Evolutionary conservation across 192 early-diverging fungal species (phyloP).

Genomic region (Tieghemiomyces parasiticus): DNA sequence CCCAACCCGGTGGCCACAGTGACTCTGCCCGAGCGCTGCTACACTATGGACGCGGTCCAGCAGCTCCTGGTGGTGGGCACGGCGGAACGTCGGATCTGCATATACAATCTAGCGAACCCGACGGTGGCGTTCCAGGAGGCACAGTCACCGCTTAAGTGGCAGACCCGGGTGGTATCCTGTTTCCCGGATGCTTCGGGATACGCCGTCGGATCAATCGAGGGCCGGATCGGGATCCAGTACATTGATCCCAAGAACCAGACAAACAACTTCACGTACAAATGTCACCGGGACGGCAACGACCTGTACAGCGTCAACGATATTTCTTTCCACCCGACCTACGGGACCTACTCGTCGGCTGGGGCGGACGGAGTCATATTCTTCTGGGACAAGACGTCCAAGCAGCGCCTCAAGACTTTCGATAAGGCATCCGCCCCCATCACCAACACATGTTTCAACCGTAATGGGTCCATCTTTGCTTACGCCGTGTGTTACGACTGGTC

Average conservation of each 20-base stretch:
- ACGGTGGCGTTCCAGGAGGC: conserved; percentile 49
- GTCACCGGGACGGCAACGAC: conserved; percentile 65
- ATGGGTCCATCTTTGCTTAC: conserved; percentile 85
- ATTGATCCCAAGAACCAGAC: conserved; percentile 52
- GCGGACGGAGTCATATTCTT: conserved; percentile 76
- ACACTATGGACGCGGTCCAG: conserved; percentile 71
- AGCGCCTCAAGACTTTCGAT: conserved; percentile 60
- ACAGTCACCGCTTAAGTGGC: conserved; percentile 31
- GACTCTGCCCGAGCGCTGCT: conserved; percentile 71
- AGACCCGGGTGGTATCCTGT: conserved; percentile 64
- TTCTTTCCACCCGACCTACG: conserved; percentile 68
- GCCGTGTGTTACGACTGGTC: conserved; percentile 76
- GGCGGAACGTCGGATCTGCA: conserved; percentile 67
- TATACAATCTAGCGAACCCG: conserved; percentile 75
- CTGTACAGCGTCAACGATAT: conserved; percentile 39
- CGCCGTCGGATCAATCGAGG: conserved; percentile 88
- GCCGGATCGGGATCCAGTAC: conserved; percentile 85
- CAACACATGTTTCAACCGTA: conserved; percentile 61
- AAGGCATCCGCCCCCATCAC: conserved; percentile 50
- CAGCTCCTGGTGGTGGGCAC: conserved; percentile 83
- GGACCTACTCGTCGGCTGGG: conserved; percentile 80
- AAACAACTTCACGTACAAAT: conserved; percentile 83
- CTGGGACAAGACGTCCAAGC: conserved; percentile 92
- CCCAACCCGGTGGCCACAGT: conserved; percentile 58
- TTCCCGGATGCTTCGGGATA: conserved; percentile 67